Conservation (phyloP, 805 yeast genomes). For the Blastobotrys terrestris region DNA sequence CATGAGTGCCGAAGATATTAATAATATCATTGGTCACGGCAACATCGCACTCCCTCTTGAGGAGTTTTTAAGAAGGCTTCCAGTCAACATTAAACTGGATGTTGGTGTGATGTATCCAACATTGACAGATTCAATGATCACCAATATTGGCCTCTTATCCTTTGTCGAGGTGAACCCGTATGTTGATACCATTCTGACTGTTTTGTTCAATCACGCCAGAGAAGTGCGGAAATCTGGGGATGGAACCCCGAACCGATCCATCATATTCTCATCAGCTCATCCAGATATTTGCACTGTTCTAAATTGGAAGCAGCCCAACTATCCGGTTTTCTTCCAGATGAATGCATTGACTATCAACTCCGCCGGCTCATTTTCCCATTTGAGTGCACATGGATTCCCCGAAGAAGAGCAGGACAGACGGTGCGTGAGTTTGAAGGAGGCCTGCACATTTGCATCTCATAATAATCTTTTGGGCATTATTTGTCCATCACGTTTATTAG, state of each 20-base stretch:
- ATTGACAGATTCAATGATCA: constrained; percentile 27
- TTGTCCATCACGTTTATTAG: constrained; percentile 62
- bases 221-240: constrained; percentile 23
- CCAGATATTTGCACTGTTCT: constrained; percentile 87
- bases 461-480: constrained; percentile 85
- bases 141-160: constrained; percentile 24
- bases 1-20: constrained; percentile 33
- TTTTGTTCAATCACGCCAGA: constrained; percentile 72
- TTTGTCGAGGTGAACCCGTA: constrained; percentile 58
- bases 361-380: constrained; percentile 14
- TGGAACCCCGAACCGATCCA: constrained; percentile 41
- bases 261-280: constrained; percentile 80
- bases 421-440: constrained; percentile 67
- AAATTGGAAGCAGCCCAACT: constrained; percentile 98
- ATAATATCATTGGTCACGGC: constrained; percentile 36
- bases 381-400: constrained; percentile 26
- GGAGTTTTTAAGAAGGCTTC: constrained; percentile 49
- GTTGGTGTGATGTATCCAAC: constrained; percentile 73
- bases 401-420: constrained; percentile 27
- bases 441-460: constrained; percentile 67
- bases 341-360: constrained; percentile 30
- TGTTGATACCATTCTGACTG: constrained; percentile 65
- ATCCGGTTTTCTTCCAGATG: constrained; percentile 84
- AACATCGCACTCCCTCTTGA: constrained; percentile 54
- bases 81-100: constrained; percentile 57